Evolutionary conservation across 306 rosid genomes (phyloP), one percentile per base, ranked within the genome.

Genomic region (Fragaria iinumae): DNA sequence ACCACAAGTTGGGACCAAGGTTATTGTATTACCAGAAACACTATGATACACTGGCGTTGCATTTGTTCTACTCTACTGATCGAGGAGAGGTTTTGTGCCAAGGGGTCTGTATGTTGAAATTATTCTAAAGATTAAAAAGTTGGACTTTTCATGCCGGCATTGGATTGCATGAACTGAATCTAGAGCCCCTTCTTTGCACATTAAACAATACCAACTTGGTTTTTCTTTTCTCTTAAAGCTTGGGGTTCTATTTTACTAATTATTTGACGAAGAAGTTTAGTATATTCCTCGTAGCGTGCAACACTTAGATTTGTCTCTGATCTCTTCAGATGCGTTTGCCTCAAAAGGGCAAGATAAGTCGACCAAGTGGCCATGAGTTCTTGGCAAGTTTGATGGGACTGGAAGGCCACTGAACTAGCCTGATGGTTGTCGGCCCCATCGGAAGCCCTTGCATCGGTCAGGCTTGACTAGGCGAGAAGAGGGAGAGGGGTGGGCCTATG

Each of bases 91-190:
- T 4, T 74, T 38, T 27, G 34, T 69, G 83, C 78, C 79, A 80
- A 67, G 86, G 76, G 83, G 69, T 72, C 78, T 82, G 85, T 49
- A 82, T 73, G 41, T 79, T 64, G 8, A 76, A 57, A 72, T 47
- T 56, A 44, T 53, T 65, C 16, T 25, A 76, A 36, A 47, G 74
- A 68, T 23, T 38, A 38, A 21, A 72, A 66, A 78, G 77, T 80
- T 45, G 83, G 81, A 72, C 79, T 67, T 76, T 57, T 47, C 59
- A 23, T 56, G 69, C 69, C 57, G 80, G 67, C 81, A 41, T 72
- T 72, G 79, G 81, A 77, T 76, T 76, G 60, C 77, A 83, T 72
- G 38, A 72, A 67, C 64, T 80, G 67, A 76, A 76, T 83, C 76
- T 83, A 69, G 77, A 29, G 48, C 49, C 47, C 5, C 14, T 13